Evolutionary conservation across 2,329 filamentous ascomycete genomes (phyloP).

Genomic region (Ophiostoma piceae): DNA sequence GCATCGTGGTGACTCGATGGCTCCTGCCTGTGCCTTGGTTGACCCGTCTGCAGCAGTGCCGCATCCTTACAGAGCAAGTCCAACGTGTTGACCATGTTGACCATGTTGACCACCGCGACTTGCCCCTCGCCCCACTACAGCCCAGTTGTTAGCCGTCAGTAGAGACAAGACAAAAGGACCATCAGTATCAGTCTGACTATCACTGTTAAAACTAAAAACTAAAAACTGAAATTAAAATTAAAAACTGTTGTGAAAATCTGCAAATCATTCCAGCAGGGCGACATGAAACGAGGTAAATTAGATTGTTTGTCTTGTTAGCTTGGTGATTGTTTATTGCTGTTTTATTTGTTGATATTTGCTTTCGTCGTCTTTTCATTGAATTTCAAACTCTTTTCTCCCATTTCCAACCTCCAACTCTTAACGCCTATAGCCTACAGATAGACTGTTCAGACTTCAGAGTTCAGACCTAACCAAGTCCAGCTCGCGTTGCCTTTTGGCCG

Average conservation of each 20-base stretch:
- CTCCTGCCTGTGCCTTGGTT: constrained; percentile 13
- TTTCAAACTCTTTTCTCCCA: not conserved
- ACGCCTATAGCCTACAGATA: not conserved
- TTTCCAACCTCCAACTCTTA: not conserved
- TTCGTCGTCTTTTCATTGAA: not conserved
- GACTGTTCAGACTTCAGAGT: not conserved
- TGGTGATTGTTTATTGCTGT: not conserved
- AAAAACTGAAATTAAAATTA: no score
- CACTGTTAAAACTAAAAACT: not conserved
- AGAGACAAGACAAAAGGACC: not conserved
- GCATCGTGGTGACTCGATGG: not conserved
- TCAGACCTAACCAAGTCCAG: not conserved
- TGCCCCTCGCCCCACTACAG: constrained; percentile 5
- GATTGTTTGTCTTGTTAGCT: not conserved
- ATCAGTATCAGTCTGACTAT: not conserved
- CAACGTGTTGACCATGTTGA: not conserved
- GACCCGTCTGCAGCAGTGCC: not conserved
- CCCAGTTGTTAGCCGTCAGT: not conserved
- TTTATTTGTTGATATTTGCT: not conserved
- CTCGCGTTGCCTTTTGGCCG: not conserved
- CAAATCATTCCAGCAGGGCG: not conserved
- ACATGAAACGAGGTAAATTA: not conserved
- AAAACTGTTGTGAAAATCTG: no score
- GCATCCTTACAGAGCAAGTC: not conserved
- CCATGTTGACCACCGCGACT: not conserved